Percentiles rank a stretch among this genome's conserved stretches.
Conservation (phyloP, 345 rosid species). For the Brassica napus region DNA sequence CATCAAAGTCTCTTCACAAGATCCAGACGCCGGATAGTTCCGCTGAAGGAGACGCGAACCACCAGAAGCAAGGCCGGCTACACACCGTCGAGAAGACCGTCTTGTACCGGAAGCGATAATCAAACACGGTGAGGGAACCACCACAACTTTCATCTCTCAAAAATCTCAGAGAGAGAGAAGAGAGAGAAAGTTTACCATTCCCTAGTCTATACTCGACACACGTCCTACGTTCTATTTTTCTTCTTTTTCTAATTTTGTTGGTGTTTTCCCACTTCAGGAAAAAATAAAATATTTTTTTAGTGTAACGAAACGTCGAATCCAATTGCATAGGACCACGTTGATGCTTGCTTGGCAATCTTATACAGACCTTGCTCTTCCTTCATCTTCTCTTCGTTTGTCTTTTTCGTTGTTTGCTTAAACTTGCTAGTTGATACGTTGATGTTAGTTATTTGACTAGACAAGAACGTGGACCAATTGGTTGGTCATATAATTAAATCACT, state of each 20-base stretch:
- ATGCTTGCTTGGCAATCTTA: slow-evolving; percentile 15
- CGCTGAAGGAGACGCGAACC: too few species aligned
- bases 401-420: slow-evolving; percentile 12
- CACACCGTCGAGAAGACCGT: too few species aligned
- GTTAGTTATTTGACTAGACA: neutral
- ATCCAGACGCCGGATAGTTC: too few species aligned
- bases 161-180: too few species aligned
- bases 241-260: neutral
- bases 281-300: neutral
- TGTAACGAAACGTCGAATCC: neutral
- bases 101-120: too few species aligned
- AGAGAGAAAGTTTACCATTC: too few species aligned
- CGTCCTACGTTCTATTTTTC: neutral
- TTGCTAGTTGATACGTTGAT: neutral
- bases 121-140: too few species aligned
- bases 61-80: too few species aligned
- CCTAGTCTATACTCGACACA: too few species aligned
- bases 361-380: slow-evolving; percentile 8
- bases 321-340: slow-evolving; percentile 28
- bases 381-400: neutral
- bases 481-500: neutral
- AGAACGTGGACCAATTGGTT: neutral
- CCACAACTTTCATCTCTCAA: too few species aligned
- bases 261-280: neutral
- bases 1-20: too few species aligned